Base-by-base conservation (phyloP, 441 rosid species). In the Euphorbia schlechtendalii region DNA sequence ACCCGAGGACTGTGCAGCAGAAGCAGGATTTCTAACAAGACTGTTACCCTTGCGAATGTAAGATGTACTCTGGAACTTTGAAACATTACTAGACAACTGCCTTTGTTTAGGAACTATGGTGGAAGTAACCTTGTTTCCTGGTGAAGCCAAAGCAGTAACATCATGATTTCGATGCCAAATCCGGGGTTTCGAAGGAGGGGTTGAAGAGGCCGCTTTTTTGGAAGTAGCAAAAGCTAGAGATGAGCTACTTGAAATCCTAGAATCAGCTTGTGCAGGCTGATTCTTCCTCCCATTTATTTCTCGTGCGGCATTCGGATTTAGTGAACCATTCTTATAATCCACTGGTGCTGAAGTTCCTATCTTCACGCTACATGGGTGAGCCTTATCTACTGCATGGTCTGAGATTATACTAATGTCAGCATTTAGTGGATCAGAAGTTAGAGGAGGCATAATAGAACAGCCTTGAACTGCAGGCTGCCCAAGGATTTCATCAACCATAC, bases 41-140 rank as follows among this genome's bases (percentile, higher is more conserved):
- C 96, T 91, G 77, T 87, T 94, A 68, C 98, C 96, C 81, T 94
- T 94, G 56, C 96, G 94, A 73, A 94, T 71, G 65, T 94, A 94
- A 54, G 90, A 79, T 60, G 84, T 79, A 70, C 64, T 62, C 53
- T 64, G 81, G 60, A 61, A 64, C 67, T 72, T 71, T 36, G 78
- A 64, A 36, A 65, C 69, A 59, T 69, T 80, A 59, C 68, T 78
- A 2, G 82, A 73, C 53, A 74, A 36, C 64, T 74, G 87, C 69
- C 66, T 74, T 69, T 69, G 85, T n/a, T 72, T 61, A 76, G 81
- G 74, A 76, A 74, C 65, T 66, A 65, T 63, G 38, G 67, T 72
- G 36, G 71, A 64, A 59, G 73, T 66, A 72, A 83, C 76, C 73
- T 83, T 84, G 67, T 69, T 74, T 72, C 81, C 76, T 18, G 72